Conservation (phyloP, 2,329 filamentous ascomycete genomes). For the Colletotrichum liriopes region DNA sequence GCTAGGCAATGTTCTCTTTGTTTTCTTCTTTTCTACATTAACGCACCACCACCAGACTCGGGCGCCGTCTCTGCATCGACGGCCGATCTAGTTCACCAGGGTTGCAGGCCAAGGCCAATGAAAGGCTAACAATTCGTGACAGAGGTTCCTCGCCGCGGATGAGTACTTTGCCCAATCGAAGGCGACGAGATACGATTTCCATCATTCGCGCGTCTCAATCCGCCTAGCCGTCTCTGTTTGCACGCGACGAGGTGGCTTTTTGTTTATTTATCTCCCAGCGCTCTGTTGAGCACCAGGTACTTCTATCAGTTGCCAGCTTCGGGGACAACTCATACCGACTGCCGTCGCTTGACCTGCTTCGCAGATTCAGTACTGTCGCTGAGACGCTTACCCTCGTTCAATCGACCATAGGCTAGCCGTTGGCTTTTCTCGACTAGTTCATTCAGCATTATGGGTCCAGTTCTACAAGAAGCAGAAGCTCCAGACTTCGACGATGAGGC, state of each 20-base stretch:
- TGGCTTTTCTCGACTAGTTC: neutral
- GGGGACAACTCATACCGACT: neutral
- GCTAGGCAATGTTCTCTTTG: neutral
- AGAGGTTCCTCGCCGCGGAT: neutral
- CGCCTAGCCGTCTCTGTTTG: neutral
- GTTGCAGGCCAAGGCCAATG: too few species aligned
- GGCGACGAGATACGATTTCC: neutral
- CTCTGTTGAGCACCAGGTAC: neutral
- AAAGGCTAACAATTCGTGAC: neutral
- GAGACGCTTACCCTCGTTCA: neutral
- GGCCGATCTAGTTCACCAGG: neutral
- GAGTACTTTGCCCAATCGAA: neutral
- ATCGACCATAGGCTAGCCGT: too few species aligned
- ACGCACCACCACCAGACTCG: neutral
- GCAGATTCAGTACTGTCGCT: neutral
- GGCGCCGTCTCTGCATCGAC: neutral
- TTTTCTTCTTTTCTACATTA: neutral
- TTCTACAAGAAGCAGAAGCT: neutral
- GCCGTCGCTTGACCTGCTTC: neutral
- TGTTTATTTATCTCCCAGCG: neutral
- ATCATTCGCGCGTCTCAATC: neutral
- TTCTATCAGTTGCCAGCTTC: neutral
- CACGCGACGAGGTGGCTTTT: neutral
- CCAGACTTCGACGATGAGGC: neutral
- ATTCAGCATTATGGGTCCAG: conserved; percentile 10